Evolutionary conservation across 192 early-diverging fungal species (phyloP).

Genomic region (Phlyctochytrium bullatum): DNA sequence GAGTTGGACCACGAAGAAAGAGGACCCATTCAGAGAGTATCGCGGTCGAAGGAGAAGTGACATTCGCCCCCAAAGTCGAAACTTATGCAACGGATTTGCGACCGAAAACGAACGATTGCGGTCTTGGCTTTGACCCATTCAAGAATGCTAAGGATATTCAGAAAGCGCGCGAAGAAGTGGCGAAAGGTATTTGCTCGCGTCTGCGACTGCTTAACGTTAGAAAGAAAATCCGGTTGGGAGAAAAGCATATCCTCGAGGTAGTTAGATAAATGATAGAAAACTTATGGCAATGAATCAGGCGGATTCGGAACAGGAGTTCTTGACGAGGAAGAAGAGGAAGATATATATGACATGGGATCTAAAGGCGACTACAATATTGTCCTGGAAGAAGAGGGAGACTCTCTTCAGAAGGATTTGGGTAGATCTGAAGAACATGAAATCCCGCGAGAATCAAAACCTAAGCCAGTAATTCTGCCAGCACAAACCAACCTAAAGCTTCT

Average conservation of each 20-base stretch:
- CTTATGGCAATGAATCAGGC: conserved; percentile 18
- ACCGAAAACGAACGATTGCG: too few species aligned
- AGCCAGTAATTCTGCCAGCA: too few species aligned
- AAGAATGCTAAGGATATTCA: conserved; percentile 60
- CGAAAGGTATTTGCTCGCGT: too few species aligned
- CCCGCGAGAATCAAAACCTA: not conserved
- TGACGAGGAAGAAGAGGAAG: conserved; percentile 52
- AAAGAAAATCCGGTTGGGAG: conserved; percentile 32
- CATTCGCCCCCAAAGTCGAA: not conserved
- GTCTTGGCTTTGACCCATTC: conserved; percentile 72
- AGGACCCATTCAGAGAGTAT: conserved; percentile 52
- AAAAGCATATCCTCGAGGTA: too few species aligned
- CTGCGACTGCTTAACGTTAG: too few species aligned
- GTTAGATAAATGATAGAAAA: conserved; percentile 23
- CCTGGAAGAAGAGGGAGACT: conserved; percentile 39
- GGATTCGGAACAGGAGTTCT: conserved; percentile 68
- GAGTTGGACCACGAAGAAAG: conserved; percentile 84
- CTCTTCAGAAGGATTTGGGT: conserved; percentile 1
- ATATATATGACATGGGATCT: conserved; percentile 34
- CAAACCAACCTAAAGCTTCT: too few species aligned
- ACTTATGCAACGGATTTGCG: too few species aligned
- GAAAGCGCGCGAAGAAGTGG: too few species aligned
- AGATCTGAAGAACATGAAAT: too few species aligned
- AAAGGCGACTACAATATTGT: conserved; percentile 28
- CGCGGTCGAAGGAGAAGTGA: conserved; percentile 21